A percentile compares a stretch with the other conserved stretches of the same genome.
Conservation (phyloP, 2,329 filamentous ascomycete species). For the Coniochaeta prunicola region DNA sequence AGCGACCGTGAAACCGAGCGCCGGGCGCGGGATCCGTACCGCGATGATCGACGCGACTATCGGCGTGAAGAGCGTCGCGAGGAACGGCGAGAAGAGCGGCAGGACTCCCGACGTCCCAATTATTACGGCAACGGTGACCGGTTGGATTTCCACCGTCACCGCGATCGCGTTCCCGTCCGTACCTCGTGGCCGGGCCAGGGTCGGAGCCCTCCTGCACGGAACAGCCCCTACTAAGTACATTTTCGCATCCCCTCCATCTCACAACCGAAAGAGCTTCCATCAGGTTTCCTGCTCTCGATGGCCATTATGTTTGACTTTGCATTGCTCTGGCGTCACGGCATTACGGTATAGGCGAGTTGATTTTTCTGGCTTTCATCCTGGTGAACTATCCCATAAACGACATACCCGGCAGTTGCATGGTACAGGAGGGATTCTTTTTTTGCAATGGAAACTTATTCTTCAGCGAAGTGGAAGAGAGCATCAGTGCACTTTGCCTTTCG, state of each 20-base stretch:
- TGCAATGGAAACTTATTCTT: neutral
- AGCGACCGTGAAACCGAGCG: slow-evolving; percentile 24
- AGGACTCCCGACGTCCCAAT: slow-evolving; percentile 20
- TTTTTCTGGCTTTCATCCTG: neutral
- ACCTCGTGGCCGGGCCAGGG: slow-evolving; percentile 17
- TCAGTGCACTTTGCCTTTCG: neutral
- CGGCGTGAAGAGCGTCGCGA: slow-evolving; percentile 23
- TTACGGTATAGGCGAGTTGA: slow-evolving; percentile 3
- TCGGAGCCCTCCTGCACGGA: slow-evolving; percentile 18
- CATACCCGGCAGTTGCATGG: slow-evolving; percentile 11
- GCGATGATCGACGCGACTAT: slow-evolving; percentile 18
- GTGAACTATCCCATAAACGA: slow-evolving; percentile 6
- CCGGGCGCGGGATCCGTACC: slow-evolving; percentile 17
- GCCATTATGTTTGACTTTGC: slow-evolving; percentile 5
- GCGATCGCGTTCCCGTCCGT: slow-evolving; percentile 17
- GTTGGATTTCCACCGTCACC: slow-evolving; percentile 22
- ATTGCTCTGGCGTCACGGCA: slow-evolving; percentile 13
- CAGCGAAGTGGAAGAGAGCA: neutral
- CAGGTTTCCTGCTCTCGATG: neutral
- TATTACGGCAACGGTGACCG: slow-evolving; percentile 23
- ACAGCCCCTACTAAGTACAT: slow-evolving; percentile 18
- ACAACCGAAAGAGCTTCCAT: neutral
- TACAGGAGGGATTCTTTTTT: neutral
- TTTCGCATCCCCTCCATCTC: neutral
- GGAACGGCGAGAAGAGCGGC: slow-evolving; percentile 14